A percentile compares a stretch with the other conserved stretches of the same genome.
Conservation (phyloP, 768 basidiomycete species). For the Favolaschia claudopus region DNA sequence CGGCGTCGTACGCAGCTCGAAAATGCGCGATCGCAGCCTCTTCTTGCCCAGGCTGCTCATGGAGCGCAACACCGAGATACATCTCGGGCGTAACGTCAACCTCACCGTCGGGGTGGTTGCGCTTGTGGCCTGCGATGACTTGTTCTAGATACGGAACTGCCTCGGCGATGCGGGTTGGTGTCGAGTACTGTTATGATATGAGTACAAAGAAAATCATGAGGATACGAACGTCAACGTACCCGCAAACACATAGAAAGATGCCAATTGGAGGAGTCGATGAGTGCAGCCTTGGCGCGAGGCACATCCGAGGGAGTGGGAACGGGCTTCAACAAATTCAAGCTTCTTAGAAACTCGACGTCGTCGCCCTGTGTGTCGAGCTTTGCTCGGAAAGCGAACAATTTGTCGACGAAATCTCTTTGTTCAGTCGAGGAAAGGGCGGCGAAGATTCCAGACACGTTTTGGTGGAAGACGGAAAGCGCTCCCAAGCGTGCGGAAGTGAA, state of each 20-base stretch:
- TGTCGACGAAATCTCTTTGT: neutral
- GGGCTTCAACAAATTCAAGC: neutral
- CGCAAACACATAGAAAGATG: neutral
- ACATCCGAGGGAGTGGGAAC: neutral
- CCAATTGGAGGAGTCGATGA: constrained; percentile 13
- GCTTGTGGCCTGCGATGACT: neutral
- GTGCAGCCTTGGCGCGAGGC: neutral
- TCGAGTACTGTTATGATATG: constrained; percentile 3
- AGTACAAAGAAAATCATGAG: neutral
- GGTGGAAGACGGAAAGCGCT: neutral
- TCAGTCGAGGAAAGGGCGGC: neutral
- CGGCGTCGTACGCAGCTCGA: neutral
- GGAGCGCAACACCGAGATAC: constrained; percentile 15
- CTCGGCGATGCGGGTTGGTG: constrained; percentile 19
- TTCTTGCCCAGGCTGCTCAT: constrained; percentile 9
- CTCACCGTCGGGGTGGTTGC: neutral
- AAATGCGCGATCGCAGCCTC: constrained; percentile 5
- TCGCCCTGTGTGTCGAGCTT: constrained; percentile 1
- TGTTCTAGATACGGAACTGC: constrained; percentile 5
- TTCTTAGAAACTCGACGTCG: neutral
- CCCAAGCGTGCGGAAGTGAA: neutral
- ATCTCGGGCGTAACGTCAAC: constrained; percentile 7
- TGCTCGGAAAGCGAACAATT: neutral
- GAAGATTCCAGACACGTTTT: neutral
- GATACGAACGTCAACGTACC: neutral